Evolutionary conservation across 2,329 filamentous ascomycete species (phyloP), one percentile per base, ranked within the genome.

Genomic region (Penicillium sp.): DNA sequence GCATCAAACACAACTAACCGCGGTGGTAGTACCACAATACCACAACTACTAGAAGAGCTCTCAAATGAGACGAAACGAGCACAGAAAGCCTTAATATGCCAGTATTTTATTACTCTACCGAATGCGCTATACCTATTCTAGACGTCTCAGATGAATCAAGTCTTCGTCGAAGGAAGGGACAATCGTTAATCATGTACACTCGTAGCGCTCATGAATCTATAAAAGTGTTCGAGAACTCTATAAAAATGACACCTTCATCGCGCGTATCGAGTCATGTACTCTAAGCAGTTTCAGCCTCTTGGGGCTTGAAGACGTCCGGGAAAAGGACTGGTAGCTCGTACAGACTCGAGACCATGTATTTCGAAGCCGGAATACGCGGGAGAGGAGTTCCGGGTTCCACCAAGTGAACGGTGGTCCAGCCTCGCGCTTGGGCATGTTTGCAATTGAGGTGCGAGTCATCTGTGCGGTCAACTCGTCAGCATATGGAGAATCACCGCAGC

Each of bases 401-500:
- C 22, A 97, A 83, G 75, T 98, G 95, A 6, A 85, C 90, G 0
- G 89, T 87, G 13, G 86, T 91, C 95, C 95, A 99, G 19, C 95
- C 95, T 62, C 93, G 83, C 36, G 86, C 85, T 64, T 89, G 83
- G 0, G 92, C 91, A 61, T 87, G 87, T 64, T 82, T 84, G 73
- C 91, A 96, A 72, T 99, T 99, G 63, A 88, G 76, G 58, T 86
- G 87, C 0, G 92, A 96, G 73, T 99, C 95, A 72, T 99, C 95
- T 70, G 51, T 50, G 33, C 35, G 31, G 19, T 51, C n/a, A 16
- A 50, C 10, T 40, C 3, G 56, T 70, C 40, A 72, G 66, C 44
- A 60, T 55, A 13, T 39, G 19, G 6, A 19, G 16, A 18, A 46
- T 16, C 9, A 16, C 31, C 24, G n/a, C 10, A 24, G 2, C 19